Evolutionary conservation across 192 early-diverging fungal species (phyloP).

Genomic region (Linnemannia exigua): DNA sequence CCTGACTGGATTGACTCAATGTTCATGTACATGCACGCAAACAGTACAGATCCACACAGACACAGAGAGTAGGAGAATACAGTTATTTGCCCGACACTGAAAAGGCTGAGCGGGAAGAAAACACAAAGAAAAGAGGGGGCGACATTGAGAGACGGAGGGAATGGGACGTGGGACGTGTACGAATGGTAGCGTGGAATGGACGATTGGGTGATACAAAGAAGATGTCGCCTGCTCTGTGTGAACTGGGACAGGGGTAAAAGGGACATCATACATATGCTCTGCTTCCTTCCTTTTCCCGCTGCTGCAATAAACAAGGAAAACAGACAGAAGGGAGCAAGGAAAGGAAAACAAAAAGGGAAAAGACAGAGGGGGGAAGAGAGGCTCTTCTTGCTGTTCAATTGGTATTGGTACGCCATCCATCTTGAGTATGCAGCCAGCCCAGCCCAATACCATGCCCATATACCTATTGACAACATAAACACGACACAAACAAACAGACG

Average conservation of each 20-base stretch:
- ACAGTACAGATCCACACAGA: not conserved
- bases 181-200: slow-evolving; percentile 10
- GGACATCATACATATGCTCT: not conserved
- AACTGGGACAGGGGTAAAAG: not conserved
- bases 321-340: too few species aligned
- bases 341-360: not conserved
- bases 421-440: not conserved
- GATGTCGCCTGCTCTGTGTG: not conserved
- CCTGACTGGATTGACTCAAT: not conserved
- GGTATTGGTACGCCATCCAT: not conserved
- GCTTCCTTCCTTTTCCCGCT: not conserved
- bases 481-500: not conserved
- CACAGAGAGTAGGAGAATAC: not conserved
- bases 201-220: slow-evolving; percentile 7
- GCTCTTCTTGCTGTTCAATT: not conserved
- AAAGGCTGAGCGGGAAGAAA: slow-evolving; percentile 6
- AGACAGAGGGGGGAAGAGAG: not conserved
- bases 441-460: not conserved
- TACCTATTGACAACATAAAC: not conserved
- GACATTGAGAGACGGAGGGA: not conserved
- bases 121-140: not conserved
- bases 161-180: not conserved
- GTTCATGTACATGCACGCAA: too few species aligned
- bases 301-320: not conserved
- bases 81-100: slow-evolving; percentile 2